Conservation (phyloP, 768 basidiomycete genomes). For the Lactarius vividus region DNA sequence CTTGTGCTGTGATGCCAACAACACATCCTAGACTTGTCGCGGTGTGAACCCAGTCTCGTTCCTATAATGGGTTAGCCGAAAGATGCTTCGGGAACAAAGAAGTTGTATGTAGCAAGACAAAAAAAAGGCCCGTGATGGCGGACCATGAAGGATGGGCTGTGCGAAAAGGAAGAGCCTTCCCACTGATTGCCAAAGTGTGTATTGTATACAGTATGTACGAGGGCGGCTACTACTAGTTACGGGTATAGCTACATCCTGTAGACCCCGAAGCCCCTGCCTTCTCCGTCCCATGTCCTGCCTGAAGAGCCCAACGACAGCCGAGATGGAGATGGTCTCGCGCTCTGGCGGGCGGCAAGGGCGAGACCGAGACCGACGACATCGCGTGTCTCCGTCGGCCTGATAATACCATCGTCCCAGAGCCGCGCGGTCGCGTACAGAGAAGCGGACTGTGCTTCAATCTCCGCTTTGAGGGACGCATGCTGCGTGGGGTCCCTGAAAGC, state of each 20-base stretch:
- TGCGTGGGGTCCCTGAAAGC: constrained; percentile 68
- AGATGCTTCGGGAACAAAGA: background rate
- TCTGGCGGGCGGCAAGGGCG: constrained; percentile 62
- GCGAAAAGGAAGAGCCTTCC: background rate
- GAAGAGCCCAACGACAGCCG: background rate
- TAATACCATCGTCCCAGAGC: constrained; percentile 94
- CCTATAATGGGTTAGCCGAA: background rate
- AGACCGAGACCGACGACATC: constrained; percentile 87
- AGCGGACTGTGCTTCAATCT: constrained; percentile 87
- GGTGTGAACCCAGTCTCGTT: background rate
- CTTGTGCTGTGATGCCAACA: background rate
- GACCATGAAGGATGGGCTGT: background rate
- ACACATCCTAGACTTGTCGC: background rate
- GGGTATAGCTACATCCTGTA: constrained; percentile 68
- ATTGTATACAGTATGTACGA: background rate
- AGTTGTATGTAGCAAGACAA: background rate
- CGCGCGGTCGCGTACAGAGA: constrained; percentile 87
- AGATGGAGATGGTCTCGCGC: constrained; percentile 17
- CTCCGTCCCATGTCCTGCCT: constrained; percentile 62
- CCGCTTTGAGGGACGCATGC: constrained; percentile 67
- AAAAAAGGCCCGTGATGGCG: background rate
- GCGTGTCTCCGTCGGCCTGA: constrained; percentile 84
- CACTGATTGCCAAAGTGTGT: background rate
- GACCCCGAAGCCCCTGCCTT: constrained; percentile 74
- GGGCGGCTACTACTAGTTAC: background rate